Conservation (phyloP, 805 yeast genomes). For the Ogataea parapolymorpha region DNA sequence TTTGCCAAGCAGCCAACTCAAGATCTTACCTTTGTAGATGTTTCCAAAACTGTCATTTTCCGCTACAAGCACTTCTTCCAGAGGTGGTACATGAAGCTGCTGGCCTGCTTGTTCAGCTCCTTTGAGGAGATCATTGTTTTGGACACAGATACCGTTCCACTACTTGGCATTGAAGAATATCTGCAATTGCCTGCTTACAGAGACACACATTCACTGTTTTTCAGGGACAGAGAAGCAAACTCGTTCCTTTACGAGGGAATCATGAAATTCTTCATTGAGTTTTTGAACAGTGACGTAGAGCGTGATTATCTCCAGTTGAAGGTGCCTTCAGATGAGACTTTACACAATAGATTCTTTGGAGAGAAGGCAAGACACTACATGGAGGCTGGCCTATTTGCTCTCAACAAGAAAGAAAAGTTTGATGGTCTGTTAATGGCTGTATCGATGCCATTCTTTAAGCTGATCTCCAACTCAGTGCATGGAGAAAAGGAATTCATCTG, state of each 20-base stretch:
- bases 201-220: conserved; percentile 41
- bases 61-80: conserved; percentile 25
- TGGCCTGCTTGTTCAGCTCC: conserved; percentile 56
- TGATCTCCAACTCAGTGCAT: conserved; percentile 52
- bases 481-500: conserved; percentile 81
- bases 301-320: conserved; percentile 35
- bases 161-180: conserved; percentile 36
- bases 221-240: conserved; percentile 46
- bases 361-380: conserved; percentile 41
- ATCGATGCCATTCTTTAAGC: conserved; percentile 39
- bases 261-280: conserved; percentile 42
- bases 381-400: conserved; percentile 47
- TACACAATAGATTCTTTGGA: conserved; percentile 41
- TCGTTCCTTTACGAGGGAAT: conserved; percentile 38
- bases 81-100: conserved; percentile 42
- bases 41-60: conserved; percentile 27
- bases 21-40: conserved; percentile 34
- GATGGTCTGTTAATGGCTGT: conserved; percentile 45
- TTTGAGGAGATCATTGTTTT: conserved; percentile 52
- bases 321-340: conserved; percentile 35
- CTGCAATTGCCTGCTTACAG: conserved; percentile 36
- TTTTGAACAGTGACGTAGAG: conserved; percentile 46
- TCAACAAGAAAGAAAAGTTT: conserved; percentile 49
- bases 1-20: conserved; percentile 24
- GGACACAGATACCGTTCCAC: conserved; percentile 50